Evolutionary conservation across 371 early-diverging fungal species (phyloP).

Genomic region (Mortierella sp.): DNA sequence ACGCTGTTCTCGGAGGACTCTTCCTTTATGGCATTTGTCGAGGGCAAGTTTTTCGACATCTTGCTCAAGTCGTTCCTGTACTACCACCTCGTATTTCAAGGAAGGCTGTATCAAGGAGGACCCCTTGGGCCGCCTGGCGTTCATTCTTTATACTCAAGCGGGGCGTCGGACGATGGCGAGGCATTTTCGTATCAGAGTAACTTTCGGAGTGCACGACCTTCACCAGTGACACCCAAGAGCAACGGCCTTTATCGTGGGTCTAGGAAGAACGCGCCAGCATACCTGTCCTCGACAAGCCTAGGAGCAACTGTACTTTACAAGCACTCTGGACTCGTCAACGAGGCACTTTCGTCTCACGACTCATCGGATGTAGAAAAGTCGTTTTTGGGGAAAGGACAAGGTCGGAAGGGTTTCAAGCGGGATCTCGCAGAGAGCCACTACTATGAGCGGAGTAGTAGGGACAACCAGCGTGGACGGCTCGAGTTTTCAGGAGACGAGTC

Average conservation of each 20-base stretch:
- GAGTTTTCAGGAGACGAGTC: conserved; percentile 44
- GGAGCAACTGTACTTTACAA: conserved; percentile 17
- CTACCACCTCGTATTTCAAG: conserved; percentile 47
- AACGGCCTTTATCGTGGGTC: conserved; percentile 4
- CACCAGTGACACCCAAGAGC: conserved; percentile 12
- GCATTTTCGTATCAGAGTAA: conserved; percentile 49
- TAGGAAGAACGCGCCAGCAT: conserved; percentile 25
- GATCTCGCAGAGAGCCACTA: not conserved
- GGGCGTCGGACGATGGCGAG: conserved; percentile 53
- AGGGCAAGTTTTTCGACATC: conserved; percentile 42
- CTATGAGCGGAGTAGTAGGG: conserved; percentile 11
- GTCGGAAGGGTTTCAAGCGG: not conserved
- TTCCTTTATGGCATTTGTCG: conserved; percentile 46
- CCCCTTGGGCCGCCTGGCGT: conserved; percentile 20
- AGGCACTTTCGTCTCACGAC: conserved; percentile 40
- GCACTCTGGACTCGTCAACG: conserved; percentile 9
- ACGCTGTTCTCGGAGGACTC: conserved; percentile 40
- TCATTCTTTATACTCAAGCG: conserved; percentile 41
- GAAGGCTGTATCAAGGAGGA: conserved; percentile 39
- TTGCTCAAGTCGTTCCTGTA: conserved; percentile 49
- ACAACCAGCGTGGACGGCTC: not conserved
- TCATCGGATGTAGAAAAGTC: conserved; percentile 41
- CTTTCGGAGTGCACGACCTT: conserved; percentile 34
- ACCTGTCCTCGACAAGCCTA: conserved; percentile 20
- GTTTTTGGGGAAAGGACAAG: not conserved